Evolutionary conservation across 208 protist species (phyloP).

Genomic region (Trypanosoma lewisi): DNA sequence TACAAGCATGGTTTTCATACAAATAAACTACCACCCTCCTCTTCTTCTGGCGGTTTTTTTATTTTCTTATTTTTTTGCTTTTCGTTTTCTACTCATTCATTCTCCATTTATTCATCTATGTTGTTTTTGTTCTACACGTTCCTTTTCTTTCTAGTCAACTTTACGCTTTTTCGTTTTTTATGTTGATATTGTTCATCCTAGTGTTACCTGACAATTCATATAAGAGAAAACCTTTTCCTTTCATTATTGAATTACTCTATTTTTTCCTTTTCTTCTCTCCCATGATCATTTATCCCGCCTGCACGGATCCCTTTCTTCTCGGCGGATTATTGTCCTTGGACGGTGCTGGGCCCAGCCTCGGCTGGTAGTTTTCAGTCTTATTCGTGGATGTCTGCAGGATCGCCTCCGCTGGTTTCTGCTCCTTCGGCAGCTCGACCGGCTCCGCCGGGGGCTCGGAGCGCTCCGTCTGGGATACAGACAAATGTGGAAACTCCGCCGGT

Average conservation of each 20-base stretch:
- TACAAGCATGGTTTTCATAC: neutral
- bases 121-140: neutral
- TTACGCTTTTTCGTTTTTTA: neutral
- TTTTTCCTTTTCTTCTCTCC: conserved; percentile 1
- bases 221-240: neutral
- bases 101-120: neutral
- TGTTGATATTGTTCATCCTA: too few relatives aligned
- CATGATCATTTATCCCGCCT: neutral
- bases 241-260: neutral
- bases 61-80: conserved; percentile 14
- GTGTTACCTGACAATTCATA: too few relatives aligned
- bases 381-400: conserved; percentile 69
- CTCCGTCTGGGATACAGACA: conserved; percentile 31
- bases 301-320: conserved; percentile 43
- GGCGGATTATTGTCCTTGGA: conserved; percentile 73
- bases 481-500: conserved; percentile 28
- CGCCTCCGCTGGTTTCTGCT: conserved; percentile 55
- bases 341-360: conserved; percentile 67
- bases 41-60: too few relatives aligned
- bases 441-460: conserved; percentile 45
- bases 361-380: conserved; percentile 45
- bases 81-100: conserved; percentile 3
- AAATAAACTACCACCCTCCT: too few relatives aligned
- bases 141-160: neutral
- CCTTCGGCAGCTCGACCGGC: conserved; percentile 46